Conservation (phyloP, 2,329 filamentous ascomycete genomes). For the Fusarium domesticum region DNA sequence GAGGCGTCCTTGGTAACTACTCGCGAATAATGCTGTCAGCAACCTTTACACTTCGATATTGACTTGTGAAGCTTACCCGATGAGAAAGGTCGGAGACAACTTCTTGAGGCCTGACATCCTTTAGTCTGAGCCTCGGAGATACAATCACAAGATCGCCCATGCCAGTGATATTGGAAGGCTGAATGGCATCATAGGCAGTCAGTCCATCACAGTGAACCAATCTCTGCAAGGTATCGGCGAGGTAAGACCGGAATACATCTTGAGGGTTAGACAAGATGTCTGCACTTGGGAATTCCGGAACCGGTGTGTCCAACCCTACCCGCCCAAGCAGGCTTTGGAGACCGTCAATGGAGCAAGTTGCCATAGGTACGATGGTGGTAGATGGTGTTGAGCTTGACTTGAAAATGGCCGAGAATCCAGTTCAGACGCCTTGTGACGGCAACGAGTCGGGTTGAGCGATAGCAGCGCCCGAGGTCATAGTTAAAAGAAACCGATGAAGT, state of each 20-base stretch:
- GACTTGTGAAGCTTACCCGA: conserved; percentile 9
- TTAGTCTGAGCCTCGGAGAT: conserved; percentile 24
- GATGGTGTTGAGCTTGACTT: conserved; percentile 4
- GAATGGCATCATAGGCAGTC: conserved; percentile 28
- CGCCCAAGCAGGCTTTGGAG: conserved; percentile 20
- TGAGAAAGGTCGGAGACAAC: conserved; percentile 20
- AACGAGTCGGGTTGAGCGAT: neutral
- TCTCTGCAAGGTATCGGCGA: conserved; percentile 22
- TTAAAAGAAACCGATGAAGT: neutral
- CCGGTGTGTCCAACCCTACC: conserved; percentile 21
- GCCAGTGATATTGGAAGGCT: conserved; percentile 25
- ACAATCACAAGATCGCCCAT: conserved; percentile 28
- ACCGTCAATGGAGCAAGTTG: conserved; percentile 21
- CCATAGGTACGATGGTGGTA: conserved; percentile 17
- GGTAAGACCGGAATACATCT: conserved; percentile 27
- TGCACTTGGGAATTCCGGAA: conserved; percentile 21
- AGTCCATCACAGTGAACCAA: conserved; percentile 19
- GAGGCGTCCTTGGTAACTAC: conserved; percentile 22
- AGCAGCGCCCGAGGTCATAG: neutral
- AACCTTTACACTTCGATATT: neutral
- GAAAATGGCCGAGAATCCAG: neutral
- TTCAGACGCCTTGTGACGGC: conserved; percentile 1
- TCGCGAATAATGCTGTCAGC: conserved; percentile 6
- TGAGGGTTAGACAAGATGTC: conserved; percentile 26
- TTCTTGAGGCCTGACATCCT: conserved; percentile 10